A percentile compares a stretch with the other conserved stretches of the same genome.
phyloP scores from a whole-genome alignment of 2,329 filamentous ascomycete species.

The Calonectria crousiana region DNA sequence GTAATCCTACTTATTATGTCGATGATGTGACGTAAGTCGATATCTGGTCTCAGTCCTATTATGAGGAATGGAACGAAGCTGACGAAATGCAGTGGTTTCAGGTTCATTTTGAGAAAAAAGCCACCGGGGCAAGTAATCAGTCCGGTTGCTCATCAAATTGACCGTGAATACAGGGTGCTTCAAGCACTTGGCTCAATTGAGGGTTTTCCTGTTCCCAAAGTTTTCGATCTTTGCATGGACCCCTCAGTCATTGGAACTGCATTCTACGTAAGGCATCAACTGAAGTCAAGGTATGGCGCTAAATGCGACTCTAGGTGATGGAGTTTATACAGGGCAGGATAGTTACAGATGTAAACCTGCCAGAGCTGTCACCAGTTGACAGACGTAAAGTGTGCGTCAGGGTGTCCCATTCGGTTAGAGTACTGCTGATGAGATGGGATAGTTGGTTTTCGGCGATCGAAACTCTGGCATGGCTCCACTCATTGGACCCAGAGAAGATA shows the following conservation, averaged over 20 bases:
- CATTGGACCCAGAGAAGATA: slow-evolving; percentile 12
- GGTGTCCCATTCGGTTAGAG: background rate
- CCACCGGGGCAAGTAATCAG: slow-evolving; percentile 18
- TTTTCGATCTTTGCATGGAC: slow-evolving; percentile 21
- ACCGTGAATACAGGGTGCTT: slow-evolving; percentile 22
- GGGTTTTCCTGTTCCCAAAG: slow-evolving; percentile 28
- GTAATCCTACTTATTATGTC: slow-evolving; percentile 20
- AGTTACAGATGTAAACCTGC: slow-evolving; percentile 7
- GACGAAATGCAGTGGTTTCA: background rate
- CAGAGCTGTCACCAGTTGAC: slow-evolving; percentile 5
- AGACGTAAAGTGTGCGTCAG: slow-evolving; percentile 6
- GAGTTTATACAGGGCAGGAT: slow-evolving; percentile 27
- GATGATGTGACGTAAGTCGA: slow-evolving; percentile 9
- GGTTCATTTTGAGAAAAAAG: slow-evolving; percentile 28
- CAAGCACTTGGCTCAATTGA: slow-evolving; percentile 20
- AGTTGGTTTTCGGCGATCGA: slow-evolving; percentile 21
- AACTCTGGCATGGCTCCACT: slow-evolving; percentile 24
- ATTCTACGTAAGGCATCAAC: slow-evolving; percentile 15
- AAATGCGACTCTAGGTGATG: slow-evolving; percentile 2
- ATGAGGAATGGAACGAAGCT: background rate
- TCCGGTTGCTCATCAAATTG: slow-evolving; percentile 22
- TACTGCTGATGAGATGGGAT: background rate
- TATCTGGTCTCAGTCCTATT: too few species aligned
- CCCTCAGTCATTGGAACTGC: slow-evolving; percentile 21
- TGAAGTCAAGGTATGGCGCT: background rate